phyloP scores from a whole-genome alignment of 202 grass and related monocot genomes.

The Eragrostis tef region DNA sequence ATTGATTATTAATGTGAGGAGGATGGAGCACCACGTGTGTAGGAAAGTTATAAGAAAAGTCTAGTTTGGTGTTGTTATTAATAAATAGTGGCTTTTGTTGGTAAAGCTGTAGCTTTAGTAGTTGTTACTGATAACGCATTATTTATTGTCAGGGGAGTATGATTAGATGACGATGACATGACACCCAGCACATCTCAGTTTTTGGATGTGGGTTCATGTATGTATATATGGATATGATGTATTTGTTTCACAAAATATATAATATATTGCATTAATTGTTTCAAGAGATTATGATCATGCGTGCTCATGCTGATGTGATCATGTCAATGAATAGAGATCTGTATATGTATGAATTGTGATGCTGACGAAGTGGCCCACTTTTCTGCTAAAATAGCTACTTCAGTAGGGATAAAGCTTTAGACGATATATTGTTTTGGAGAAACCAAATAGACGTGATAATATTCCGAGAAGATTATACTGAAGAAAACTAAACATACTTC shows the following conservation, averaged over 20 bases:
- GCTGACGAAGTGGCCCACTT: background rate
- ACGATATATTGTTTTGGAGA: background rate
- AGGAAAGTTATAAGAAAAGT: background rate
- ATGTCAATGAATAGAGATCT: background rate
- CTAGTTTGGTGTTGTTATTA: slow-evolving; percentile 33
- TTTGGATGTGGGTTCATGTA: slow-evolving; percentile 41
- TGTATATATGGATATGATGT: background rate
- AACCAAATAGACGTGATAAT: background rate
- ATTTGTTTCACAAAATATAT: background rate
- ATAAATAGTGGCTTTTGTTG: slow-evolving; percentile 14
- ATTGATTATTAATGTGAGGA: slow-evolving; percentile 35
- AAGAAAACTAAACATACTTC: too few relatives aligned
- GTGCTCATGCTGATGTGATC: background rate
- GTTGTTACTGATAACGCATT: slow-evolving; percentile 35
- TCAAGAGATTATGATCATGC: background rate
- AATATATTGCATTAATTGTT: slow-evolving; percentile 31
- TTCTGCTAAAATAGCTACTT: background rate
- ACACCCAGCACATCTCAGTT: slow-evolving; percentile 33
- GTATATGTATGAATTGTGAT: background rate
- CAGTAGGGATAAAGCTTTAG: background rate
- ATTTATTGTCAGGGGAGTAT: slow-evolving; percentile 32
- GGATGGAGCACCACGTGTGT: slow-evolving; percentile 38
- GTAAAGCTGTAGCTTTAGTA: slow-evolving; percentile 19
- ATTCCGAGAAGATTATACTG: background rate
- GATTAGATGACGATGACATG: slow-evolving; percentile 43